A percentile compares a stretch with the other conserved stretches of the same genome.
Evolutionary conservation across 2,329 filamentous ascomycete genomes (phyloP).

Genomic region (Alternaria triticina): DNA sequence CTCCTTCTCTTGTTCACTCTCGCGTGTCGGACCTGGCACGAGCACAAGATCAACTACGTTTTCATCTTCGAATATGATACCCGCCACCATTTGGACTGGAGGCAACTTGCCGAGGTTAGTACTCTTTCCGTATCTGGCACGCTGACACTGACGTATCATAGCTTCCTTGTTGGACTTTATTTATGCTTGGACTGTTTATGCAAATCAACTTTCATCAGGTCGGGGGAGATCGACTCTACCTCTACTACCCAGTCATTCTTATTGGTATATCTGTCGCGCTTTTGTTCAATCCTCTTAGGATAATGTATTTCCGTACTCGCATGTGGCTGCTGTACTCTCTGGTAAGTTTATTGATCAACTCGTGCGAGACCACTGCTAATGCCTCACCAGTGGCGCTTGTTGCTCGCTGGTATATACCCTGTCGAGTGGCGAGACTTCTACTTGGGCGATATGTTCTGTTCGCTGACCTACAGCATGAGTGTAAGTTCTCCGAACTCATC

Average conservation of each 20-base stretch:
- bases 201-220: constrained; percentile 86
- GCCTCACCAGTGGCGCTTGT: constrained; percentile 72
- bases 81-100: constrained; percentile 86
- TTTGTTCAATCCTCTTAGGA: constrained; percentile 75
- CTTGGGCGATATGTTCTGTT: constrained; percentile 96
- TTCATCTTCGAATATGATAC: constrained; percentile 98
- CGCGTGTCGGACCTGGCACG: constrained; percentile 82
- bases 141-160: constrained; percentile 34
- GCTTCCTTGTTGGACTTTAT: constrained; percentile 83
- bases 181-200: constrained; percentile 77
- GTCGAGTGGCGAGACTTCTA: constrained; percentile 99
- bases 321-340: constrained; percentile 90
- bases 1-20: constrained; percentile 85
- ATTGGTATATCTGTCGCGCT: constrained; percentile 71
- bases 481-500: constrained; percentile 59
- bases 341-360: constrained; percentile 58
- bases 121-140: accelerated
- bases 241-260: constrained; percentile 86
- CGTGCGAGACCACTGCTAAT: constrained; percentile 32
- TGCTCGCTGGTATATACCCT: constrained; percentile 85
- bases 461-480: constrained; percentile 85
- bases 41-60: constrained; percentile 89
- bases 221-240: constrained; percentile 70
- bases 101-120: constrained; percentile 75
- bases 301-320: constrained; percentile 77